Evolutionary conservation across 2,329 filamentous ascomycete species (phyloP).

Genomic region (Apiospora sp.): DNA sequence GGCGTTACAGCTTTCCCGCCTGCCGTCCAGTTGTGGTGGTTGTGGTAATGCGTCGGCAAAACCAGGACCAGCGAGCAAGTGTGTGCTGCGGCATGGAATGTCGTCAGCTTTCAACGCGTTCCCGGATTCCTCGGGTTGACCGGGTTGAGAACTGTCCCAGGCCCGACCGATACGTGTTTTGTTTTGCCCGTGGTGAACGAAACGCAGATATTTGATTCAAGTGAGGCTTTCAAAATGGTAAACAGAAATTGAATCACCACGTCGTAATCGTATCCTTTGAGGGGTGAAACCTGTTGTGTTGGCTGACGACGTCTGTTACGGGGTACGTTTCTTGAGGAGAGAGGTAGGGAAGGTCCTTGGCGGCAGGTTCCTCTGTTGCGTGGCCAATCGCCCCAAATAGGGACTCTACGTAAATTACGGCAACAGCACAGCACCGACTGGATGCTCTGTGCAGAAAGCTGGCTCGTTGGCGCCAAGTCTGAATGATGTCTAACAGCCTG

Average conservation of each 20-base stretch:
- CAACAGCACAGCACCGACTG: neutral
- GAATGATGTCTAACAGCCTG: neutral
- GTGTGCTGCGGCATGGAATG: neutral
- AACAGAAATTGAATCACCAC: neutral
- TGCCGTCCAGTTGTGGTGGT: neutral
- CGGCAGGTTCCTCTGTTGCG: neutral
- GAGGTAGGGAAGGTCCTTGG: neutral
- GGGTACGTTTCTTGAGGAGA: neutral
- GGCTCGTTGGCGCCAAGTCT: neutral
- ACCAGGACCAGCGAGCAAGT: neutral
- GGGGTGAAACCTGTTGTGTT: neutral
- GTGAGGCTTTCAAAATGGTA: neutral
- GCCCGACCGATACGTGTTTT: neutral
- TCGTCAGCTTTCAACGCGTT: neutral
- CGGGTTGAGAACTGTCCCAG: neutral
- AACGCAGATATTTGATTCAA: neutral
- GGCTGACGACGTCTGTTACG: neutral
- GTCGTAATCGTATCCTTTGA: neutral
- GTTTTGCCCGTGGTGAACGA: neutral
- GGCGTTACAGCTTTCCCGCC: neutral
- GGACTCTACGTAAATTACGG: neutral
- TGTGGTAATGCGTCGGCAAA: neutral
- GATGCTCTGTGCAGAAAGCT: neutral
- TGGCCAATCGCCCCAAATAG: too few relatives aligned
- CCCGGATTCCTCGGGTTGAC: neutral